Base-by-base conservation (phyloP, 768 basidiomycete species). In the Leucocoprinus birnbaumii region DNA sequence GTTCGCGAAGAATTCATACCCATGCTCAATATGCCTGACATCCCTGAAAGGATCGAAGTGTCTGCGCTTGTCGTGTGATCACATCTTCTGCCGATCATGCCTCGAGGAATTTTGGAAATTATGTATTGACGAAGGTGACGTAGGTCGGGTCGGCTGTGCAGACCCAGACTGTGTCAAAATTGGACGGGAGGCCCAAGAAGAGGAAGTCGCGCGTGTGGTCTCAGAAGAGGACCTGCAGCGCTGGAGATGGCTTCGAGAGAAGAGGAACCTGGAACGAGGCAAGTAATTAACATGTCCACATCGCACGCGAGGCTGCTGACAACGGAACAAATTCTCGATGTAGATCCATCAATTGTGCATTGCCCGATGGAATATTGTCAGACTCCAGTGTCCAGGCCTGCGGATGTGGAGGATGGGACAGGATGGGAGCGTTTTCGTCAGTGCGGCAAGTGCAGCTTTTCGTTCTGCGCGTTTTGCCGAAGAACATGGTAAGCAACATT, bases 311-410 rank as follows among this genome's bases (percentile, higher is more conserved):
- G 34, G 31, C 26, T 40, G 35, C 24, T 48, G 24, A 22, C 22
- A 38, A 34, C 56, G 45, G 60, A 64, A 60, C 46, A 59, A 63
- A 19, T 11, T 11, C 21, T 19, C 26, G 14, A 2, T 16, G 11
- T 46, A 89, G 92, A 94, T 68, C 91, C 91, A 21, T 78, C 86
- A 5, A 85, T 88, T 54, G 77, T 91, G 4, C 80, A 88, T 61
- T 97, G 94, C 69, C 94, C 93, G 1, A 78, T 91, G 69, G 69
- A 78, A 35, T 79, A 83, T 46, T 97, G 94, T 64, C 94, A 95
- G 66, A 78, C 80, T n/a, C 82, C 89, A 16, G 88, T 95, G 6
- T 75, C 80, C 35, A 81, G 79, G 59, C 85, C 88, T 9, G 61
- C 52, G 24, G 69, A 68, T 25, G 67, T 57, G 1, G 76, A 80